phyloP scores from a whole-genome alignment of 805 yeast species.

The Saturnispora halmiae region DNA sequence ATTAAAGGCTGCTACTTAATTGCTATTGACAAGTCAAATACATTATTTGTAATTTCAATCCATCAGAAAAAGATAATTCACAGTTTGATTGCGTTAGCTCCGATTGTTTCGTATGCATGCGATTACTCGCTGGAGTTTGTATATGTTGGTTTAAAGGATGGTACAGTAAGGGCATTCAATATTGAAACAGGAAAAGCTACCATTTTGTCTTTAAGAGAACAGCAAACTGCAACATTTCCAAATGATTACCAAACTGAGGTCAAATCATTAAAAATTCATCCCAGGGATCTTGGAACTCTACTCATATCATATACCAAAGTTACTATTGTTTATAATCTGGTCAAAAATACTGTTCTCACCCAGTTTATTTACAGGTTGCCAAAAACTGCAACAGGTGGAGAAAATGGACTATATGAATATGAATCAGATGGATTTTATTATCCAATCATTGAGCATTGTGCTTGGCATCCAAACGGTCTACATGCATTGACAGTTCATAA shows the following conservation, averaged over 20 bases:
- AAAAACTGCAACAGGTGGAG: conserved; percentile 67
- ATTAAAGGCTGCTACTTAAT: conserved; percentile 77
- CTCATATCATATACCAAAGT: conserved; percentile 63
- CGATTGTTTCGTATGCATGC: conserved; percentile 57
- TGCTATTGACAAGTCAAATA: conserved; percentile 53
- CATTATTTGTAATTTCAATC: conserved; percentile 61
- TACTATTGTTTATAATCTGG: conserved; percentile 61
- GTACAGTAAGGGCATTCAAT: conserved; percentile 63
- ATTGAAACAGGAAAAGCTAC: conserved; percentile 68
- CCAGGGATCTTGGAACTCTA: conserved; percentile 76
- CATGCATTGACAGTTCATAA: conserved; percentile 71
- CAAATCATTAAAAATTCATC: conserved; percentile 64
- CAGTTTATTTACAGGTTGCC: conserved; percentile 54
- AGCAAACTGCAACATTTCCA: conserved; percentile 57
- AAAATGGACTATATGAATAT: conserved; percentile 29
- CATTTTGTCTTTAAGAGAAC: conserved; percentile 56
- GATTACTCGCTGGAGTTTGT: conserved; percentile 91
- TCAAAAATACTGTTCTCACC: conserved; percentile 48
- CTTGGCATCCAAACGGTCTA: conserved; percentile 90
- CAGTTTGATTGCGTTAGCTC: conserved; percentile 53
- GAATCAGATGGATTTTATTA: conserved; percentile 20
- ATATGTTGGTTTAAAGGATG: conserved; percentile 70
- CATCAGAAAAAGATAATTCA: conserved; percentile 52
- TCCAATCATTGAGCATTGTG: conserved; percentile 37
- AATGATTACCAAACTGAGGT: conserved; percentile 47